Evolutionary conservation across 352 stramenopile genomes (phyloP).

Genomic region (Phytophthora idaei): DNA sequence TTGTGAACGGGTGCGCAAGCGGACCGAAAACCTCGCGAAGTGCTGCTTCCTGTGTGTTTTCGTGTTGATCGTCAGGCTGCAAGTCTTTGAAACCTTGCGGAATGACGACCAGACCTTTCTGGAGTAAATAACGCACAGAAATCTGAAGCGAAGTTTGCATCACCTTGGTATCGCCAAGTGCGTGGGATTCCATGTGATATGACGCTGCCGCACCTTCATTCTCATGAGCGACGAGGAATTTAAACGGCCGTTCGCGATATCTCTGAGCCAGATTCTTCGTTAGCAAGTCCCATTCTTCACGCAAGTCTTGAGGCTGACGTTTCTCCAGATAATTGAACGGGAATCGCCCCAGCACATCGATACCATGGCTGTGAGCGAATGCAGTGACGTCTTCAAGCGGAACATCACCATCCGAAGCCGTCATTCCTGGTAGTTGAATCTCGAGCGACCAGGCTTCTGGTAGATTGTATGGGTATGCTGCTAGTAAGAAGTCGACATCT

Average conservation of each 20-base stretch:
- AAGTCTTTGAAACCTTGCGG: constrained; percentile 32
- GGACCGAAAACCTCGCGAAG: constrained; percentile 45
- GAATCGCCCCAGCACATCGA: constrained; percentile 55
- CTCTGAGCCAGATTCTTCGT: constrained; percentile 39
- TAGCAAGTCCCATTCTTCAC: constrained; percentile 39
- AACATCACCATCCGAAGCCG: constrained; percentile 9
- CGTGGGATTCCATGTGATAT: constrained; percentile 39
- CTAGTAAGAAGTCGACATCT: constrained; percentile 67
- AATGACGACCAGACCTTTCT: constrained; percentile 57
- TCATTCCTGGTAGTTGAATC: constrained; percentile 12
- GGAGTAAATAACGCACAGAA: constrained; percentile 51
- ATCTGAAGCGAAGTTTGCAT: constrained; percentile 53
- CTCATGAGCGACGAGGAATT: constrained; percentile 53
- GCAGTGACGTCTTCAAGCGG: constrained; percentile 23
- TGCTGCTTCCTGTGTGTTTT: neutral
- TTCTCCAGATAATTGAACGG: constrained; percentile 33
- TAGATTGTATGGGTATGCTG: constrained; percentile 23
- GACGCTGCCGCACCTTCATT: constrained; percentile 35
- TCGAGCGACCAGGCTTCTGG: constrained; percentile 35
- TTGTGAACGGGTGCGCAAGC: constrained; percentile 54
- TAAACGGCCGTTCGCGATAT: constrained; percentile 40
- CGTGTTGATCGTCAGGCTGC: constrained; percentile 17
- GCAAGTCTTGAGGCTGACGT: constrained; percentile 12
- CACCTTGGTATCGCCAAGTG: constrained; percentile 27
- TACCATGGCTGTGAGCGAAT: constrained; percentile 50